Evolutionary conservation across 2,329 filamentous ascomycete species (phyloP).

Genomic region (Colletotrichum sp.): DNA sequence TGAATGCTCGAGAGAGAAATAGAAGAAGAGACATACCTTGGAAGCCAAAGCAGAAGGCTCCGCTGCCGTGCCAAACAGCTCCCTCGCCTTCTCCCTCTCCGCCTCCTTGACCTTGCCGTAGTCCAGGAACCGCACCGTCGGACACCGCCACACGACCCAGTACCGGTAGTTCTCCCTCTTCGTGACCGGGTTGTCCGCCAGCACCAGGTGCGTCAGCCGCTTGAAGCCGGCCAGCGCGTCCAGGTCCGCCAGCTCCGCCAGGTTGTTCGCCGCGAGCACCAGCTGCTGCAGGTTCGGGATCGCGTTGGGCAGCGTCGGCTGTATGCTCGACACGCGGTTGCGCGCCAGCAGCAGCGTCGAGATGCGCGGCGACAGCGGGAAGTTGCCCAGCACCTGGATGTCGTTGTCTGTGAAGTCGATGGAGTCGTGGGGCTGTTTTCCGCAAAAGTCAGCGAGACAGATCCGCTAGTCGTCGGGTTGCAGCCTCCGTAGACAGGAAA

Average conservation of each 20-base stretch:
- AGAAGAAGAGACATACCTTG: constrained; percentile 52
- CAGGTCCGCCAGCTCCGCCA: constrained; percentile 85
- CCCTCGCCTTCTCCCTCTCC: constrained; percentile 76
- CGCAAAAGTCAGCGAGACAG: not conserved
- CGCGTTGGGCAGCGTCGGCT: constrained; percentile 73
- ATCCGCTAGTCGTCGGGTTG: not conserved
- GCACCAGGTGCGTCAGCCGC: constrained; percentile 77
- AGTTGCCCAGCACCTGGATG: constrained; percentile 87
- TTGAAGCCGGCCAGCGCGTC: constrained; percentile 76
- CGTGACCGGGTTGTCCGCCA: constrained; percentile 88
- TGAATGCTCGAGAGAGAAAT: not conserved
- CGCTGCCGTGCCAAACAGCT: constrained; percentile 82
- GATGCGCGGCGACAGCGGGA: constrained; percentile 88
- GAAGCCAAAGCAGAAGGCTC: constrained; percentile 82
- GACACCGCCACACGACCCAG: constrained; percentile 89
- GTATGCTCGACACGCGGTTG: constrained; percentile 86
- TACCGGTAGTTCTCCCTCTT: constrained; percentile 95
- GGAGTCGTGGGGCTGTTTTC: constrained; percentile 81
- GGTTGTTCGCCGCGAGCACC: constrained; percentile 81
- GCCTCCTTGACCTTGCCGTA: constrained; percentile 89
- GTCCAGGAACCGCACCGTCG: constrained; percentile 87
- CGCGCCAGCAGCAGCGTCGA: constrained; percentile 87
- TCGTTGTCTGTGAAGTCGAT: constrained; percentile 99
- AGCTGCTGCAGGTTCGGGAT: constrained; percentile 84
- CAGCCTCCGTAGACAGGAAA: not conserved